Evolutionary conservation across 2,329 filamentous ascomycete genomes (phyloP), one percentile per base, ranked within the genome.

Genomic region (Penicillium sp.): DNA sequence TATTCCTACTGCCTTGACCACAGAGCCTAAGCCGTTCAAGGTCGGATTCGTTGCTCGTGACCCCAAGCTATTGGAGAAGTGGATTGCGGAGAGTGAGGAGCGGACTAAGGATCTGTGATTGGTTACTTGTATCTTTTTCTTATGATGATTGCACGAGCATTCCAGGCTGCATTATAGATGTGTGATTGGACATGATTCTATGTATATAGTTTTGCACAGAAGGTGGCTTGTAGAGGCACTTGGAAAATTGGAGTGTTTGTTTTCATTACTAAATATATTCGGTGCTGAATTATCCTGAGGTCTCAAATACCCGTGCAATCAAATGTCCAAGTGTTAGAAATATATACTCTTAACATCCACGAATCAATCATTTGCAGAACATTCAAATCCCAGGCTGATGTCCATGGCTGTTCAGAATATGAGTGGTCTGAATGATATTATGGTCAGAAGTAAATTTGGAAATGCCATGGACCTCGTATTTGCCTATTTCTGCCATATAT

Each of bases 11-110:
- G 80, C 81, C 9, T 69, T 88, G 69, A 86, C 84, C 0, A 83
- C 82, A 2, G 84, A 87, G 62, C 85, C 85, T 0, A 86, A 84
- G 71, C 81, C 82, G 1, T 88, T 88, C 71, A 87, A 87, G 72
- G 77, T 84, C 47, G 80, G 82, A 0, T 79, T 86, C 55, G 75
- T 72, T 60, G 74, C 81, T 4, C 75, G 85, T 42, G 74, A 84
- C 63, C 71, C 75, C 59, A 68, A 61, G 39, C 71, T 68, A 61
- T 59, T 86, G 58, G 72, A 79, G 64, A 60, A 73, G 62, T 87
- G 84, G 84, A 82, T 87, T 61, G 68, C 66, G 0, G 79, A 73
- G 57, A 82, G 81, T 26, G 81, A 84, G 35, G 79, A 80, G 60
- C 75, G 80, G 61, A 84, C 81, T 3, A 79, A 76, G 62, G 72